Base-by-base conservation (phyloP, 306 rosid genomes). In the Cajanus cajan region DNA sequence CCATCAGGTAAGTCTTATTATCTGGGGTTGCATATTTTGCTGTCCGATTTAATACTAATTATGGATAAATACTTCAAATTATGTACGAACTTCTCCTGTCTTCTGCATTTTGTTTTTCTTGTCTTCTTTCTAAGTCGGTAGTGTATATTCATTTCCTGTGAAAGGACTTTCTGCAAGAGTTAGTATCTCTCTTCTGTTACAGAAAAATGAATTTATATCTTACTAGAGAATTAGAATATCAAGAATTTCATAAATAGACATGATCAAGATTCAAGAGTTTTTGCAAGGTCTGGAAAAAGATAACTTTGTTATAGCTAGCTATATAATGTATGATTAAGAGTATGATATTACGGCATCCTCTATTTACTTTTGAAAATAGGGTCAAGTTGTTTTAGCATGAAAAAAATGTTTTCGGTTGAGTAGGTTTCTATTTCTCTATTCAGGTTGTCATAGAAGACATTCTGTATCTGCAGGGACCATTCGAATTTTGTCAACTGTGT, bases 401-500 rank as follows among this genome's bases (percentile, higher is more conserved):
- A 36, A 65, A 31, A 72, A 65, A 55, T 66, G 57, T 78, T 70
- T 77, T 83, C 59, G 82, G 76, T 83, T 83, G 77, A 83, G 83
- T 78, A 55, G 86, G 80, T 54, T 78, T 71, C 64, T 64, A 82
- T 77, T 77, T 82, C 79, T 77, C 55, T 63, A 82, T 77, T 77
- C 86, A 72, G 86, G 79, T 71, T 77, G 82, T 73, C 86, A 84
- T 84, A 75, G 82, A 68, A 79, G 82, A 52, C 77, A 55, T 78
- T 84, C 65, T 85, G 86, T 74, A 80, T 86, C 85, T 85, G 85
- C 90, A 96, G 99, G 96, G 93, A 96, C 86, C 99, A 96, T 86
- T 77, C 98, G 21, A 96, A 96, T 82, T 96, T 96, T 44, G 89
- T 90, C 64, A 96, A 96, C 76, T 93, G 98, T 80, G 84, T 89